Base-by-base conservation (phyloP, 2,329 filamentous ascomycete species). In the Alternaria postmessia region DNA sequence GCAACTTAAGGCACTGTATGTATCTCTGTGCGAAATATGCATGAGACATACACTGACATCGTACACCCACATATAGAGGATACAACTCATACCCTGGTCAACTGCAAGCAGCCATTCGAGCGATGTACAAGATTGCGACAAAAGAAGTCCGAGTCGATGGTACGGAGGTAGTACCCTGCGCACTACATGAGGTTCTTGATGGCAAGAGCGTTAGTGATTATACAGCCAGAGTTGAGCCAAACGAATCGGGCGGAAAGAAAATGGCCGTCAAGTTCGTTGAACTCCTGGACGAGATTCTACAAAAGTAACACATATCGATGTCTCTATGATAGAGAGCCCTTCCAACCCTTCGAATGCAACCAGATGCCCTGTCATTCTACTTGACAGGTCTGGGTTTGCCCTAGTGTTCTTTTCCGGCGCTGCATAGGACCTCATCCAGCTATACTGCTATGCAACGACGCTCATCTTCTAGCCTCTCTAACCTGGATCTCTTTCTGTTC, bases 181-280 rank as follows among this genome's bases (percentile, higher is more conserved):
- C 71, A 16, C 52, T 79, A 48, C 73, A 66, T 58, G 72, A 78
- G 51, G 64, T 73, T 7, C 51, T 79, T 42, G 70, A 78, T 66
- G 75, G 75, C 7, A 75, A 71, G 61, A 61, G 26, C 3, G 57
- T 36, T 9, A 61, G 59, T 1, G 71, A 78, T 24, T 79, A 79
- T 52, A 71, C 69, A 14, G 75, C 64, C 7, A 75, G 77, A 49
- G 76, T 79, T 3, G 77, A 79, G 59, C 77, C 77, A 4, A 79
- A 68, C 43, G 57, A 59, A 1, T 56, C 72, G 16, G 77, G 77
- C 1, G 77, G 76, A 2, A 66, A 62, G 30, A 78, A 75, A 65
- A 78, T 79, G 72, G 74, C 75, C 12, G 38, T 54, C 11, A 67
- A 48, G 36, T 76, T 78, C 44, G 59, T 62, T 26, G 59, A 62